phyloP scores from a whole-genome alignment of 1,284 basidiomycete genomes.

The Trametes sp. region DNA sequence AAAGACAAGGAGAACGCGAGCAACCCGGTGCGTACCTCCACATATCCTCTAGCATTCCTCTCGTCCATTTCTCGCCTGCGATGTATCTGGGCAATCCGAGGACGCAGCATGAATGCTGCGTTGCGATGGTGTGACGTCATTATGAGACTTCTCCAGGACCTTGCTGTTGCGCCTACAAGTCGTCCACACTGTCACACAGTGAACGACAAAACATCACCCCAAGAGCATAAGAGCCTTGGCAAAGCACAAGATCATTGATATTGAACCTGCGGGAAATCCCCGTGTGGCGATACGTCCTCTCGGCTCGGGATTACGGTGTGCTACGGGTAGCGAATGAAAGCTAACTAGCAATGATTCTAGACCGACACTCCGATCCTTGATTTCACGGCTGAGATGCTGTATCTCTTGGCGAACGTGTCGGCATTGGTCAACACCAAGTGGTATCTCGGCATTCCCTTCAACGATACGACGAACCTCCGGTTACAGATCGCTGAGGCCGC shows the following conservation, averaged over 20 bases:
- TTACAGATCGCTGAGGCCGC: slow-evolving; percentile 58
- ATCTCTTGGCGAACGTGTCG: slow-evolving; percentile 52
- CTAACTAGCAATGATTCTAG: slow-evolving; percentile 26
- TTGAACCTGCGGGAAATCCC: slow-evolving; percentile 41
- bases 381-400: slow-evolving; percentile 52
- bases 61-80: not conserved
- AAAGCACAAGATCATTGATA: slow-evolving; percentile 52
- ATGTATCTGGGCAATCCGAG: no score
- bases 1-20: slow-evolving; percentile 28
- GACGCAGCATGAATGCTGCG: no score
- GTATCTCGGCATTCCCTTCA: slow-evolving; percentile 60
- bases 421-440: slow-evolving; percentile 49
- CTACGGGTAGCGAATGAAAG: not conserved
- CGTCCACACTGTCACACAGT: slow-evolving; percentile 39
- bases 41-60: slow-evolving; percentile 39
- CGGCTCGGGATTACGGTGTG: slow-evolving; percentile 41
- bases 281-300: slow-evolving; percentile 60
- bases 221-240: slow-evolving; percentile 54
- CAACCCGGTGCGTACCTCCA: slow-evolving; percentile 30
- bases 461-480: slow-evolving; percentile 59
- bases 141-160: slow-evolving; percentile 8
- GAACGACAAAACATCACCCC: no score
- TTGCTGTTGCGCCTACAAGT: slow-evolving; percentile 49
- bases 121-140: slow-evolving; percentile 7
- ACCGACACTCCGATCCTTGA: slow-evolving; percentile 52